Percentiles rank a stretch among this genome's conserved stretches.
These are phyloP conservation scores for Trichoderma asperellum DNA, from an alignment of 2,329 filamentous ascomycete genomes.

Conservation along the genomic window DNA sequence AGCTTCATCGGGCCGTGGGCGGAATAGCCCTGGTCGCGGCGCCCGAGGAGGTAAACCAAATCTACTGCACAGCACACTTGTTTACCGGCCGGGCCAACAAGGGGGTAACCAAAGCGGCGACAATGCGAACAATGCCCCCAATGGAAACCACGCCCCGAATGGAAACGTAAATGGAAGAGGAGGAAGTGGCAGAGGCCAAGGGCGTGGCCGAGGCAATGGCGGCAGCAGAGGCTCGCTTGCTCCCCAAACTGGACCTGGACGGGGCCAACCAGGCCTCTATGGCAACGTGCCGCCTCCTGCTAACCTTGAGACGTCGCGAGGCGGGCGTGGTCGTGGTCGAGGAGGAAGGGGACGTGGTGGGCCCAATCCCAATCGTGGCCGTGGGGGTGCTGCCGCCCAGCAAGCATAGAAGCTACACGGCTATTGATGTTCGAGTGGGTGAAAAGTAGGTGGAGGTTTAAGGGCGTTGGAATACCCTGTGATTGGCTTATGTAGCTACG, in stretches of 20 bases:
- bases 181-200: slow-evolving; percentile 38
- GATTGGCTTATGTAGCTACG: not conserved
- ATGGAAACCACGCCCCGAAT: slow-evolving; percentile 25
- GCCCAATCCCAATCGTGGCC: slow-evolving; percentile 39
- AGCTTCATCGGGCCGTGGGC: slow-evolving; percentile 44
- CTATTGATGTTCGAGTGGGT: not conserved
- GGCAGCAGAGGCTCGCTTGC: slow-evolving; percentile 34
- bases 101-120: slow-evolving; percentile 37
- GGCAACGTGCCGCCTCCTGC: slow-evolving; percentile 65
- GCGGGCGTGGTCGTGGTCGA: slow-evolving; percentile 46
- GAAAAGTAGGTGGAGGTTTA: not conserved
- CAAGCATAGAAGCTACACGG: not conserved
- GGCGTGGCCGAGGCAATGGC: slow-evolving; percentile 36
- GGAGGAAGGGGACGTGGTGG: slow-evolving; percentile 47
- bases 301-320: slow-evolving; percentile 52
- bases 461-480: not conserved
- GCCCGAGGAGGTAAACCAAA: slow-evolving; percentile 47
- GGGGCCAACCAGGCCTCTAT: slow-evolving; percentile 45
- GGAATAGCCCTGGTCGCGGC: slow-evolving; percentile 46
- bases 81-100: slow-evolving; percentile 52
- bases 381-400: slow-evolving; percentile 36
- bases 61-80: slow-evolving; percentile 56
- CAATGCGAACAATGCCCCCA: slow-evolving; percentile 4
- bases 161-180: slow-evolving; percentile 35
- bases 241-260: slow-evolving; percentile 24